Evolutionary conservation across 306 rosid species (phyloP), one percentile per base, ranked within the genome.

Genomic region (Parietaria judaica): DNA sequence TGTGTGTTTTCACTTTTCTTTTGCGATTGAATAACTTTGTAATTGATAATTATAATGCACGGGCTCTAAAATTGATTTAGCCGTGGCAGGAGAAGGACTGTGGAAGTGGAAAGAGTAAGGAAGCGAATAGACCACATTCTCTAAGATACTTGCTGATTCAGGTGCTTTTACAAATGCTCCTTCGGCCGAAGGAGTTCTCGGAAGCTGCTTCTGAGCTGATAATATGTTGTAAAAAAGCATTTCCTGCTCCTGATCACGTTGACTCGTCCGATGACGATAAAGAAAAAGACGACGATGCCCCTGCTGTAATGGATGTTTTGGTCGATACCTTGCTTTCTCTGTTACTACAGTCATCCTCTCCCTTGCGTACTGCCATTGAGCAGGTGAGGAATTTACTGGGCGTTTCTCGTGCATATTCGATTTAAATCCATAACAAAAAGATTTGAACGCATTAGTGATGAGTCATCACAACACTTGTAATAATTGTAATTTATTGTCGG

Each of bases 301-400:
- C 95, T 49, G 80, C 83, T 54, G 72, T 84, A 70, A 84, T 84
- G 87, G 95, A 92, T 51, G 99, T 88, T 82, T 94, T 92, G 62
- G 85, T 88, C 68, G 99, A 92, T 72, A 88, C 99, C 15, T 76
- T 86, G 73, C 99, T 88, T n/a, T 88, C 94, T 38, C 72, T 88
- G 76, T 84, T 92, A 64, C 99, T 95, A 51, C 84, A 88, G 78
- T 86, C 99, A 65, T 80, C 99, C 39, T 83, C 84, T 61, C 90
- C 90, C 43, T 72, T 84, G 90, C 86, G 94, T 61, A 72, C 95
- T 70, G 80, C 97, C 58, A 92, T 88, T 54, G 99, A 92, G 78
- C 99, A 86, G 99, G 99, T 88, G 15, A 61, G 71, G 54, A 54
- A 45, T 67, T 15, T 34, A 23, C 17, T 36, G 36, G 57, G 51